Base-by-base conservation (phyloP, 805 yeast genomes). In the Lachancea cidri region DNA sequence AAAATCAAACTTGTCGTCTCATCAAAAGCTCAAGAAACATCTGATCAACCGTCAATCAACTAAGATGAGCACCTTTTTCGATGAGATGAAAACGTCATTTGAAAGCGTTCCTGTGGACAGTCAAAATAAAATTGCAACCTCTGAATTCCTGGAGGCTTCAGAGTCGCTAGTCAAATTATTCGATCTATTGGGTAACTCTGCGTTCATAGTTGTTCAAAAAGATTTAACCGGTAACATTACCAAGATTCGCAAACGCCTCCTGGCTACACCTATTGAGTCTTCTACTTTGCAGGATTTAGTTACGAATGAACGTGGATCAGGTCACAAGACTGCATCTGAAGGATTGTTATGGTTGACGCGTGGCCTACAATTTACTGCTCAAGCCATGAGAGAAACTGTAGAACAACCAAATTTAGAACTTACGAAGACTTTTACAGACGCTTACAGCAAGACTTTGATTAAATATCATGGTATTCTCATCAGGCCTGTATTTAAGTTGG, bases 341-440 rank as follows among this genome's bases (percentile, higher is more conserved):
- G 96, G 94, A 30, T 74, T 87, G 50, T 67, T 87, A 54, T 87
- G 96, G 96, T 74, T 87, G 52, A 73, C 81, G 34, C 72, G 91
- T 57, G 96, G 96, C 16, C 75, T 87, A 54, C 82, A 84, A 60
- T 88, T 87, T 71, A 87, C 96, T n/a, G 89, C 94, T 15, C 81
- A 73, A 50, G 93, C 95, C 29, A 79, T 87, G 81, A 73, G 89
- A 57, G 86, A 83, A 63, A 84, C 87, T 35, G 72, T 85, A 38
- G 75, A 74, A 47, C 70, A 76, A 54, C 81, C 86, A 35, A 47
- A 52, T 36, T 63, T 62, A 43, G 96, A 87, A 66, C 71, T 87
- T 60, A 69, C 83, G 42, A 76, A 72, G 57, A 79, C 94, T 24
- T 87, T 87, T 72, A 85, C 88, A 40, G 83, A 81, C 54, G 84